Evolutionary conservation across 805 yeast species (phyloP).

Genomic region (Yamadazyma sp.): DNA sequence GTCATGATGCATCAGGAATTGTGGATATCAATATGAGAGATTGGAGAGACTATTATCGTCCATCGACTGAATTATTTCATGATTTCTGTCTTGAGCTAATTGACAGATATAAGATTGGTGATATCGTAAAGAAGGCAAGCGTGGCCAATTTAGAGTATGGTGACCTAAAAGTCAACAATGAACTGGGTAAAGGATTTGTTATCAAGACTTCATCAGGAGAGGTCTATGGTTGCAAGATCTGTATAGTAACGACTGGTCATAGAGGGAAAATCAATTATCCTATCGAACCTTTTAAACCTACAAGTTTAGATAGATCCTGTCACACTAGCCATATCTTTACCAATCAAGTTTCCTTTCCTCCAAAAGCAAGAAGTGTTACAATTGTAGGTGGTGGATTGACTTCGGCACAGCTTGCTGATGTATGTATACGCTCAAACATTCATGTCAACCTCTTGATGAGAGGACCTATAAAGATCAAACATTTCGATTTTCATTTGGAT

Average conservation of each 20-base stretch:
- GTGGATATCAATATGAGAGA: constrained; percentile 43
- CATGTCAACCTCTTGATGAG: constrained; percentile 33
- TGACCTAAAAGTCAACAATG: constrained; percentile 18
- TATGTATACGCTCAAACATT: constrained; percentile 28
- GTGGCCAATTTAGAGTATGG: constrained; percentile 32
- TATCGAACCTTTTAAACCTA: constrained; percentile 16
- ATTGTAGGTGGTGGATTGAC: constrained; percentile 48
- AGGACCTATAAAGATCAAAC: constrained; percentile 40
- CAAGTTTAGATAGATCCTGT: constrained; percentile 19
- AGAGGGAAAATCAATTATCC: constrained; percentile 26
- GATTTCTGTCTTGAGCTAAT: constrained; percentile 38
- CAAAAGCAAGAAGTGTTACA: constrained; percentile 14
- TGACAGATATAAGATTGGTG: constrained; percentile 27
- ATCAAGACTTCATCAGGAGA: constrained; percentile 29
- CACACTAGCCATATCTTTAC: constrained; percentile 36
- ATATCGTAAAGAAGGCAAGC: constrained; percentile 28
- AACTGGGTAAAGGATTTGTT: constrained; percentile 29
- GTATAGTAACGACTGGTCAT: constrained; percentile 37
- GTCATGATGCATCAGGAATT: constrained; percentile 32
- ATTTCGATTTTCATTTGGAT: constrained; percentile 46
- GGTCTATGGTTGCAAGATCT: constrained; percentile 29
- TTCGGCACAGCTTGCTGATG: constrained; percentile 44
- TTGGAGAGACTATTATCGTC: constrained; percentile 43
- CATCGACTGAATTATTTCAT: constrained; percentile 35
- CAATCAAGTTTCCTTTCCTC: constrained; percentile 21